Conservation (phyloP, 345 rosid species). For the Arabis hirsuta region DNA sequence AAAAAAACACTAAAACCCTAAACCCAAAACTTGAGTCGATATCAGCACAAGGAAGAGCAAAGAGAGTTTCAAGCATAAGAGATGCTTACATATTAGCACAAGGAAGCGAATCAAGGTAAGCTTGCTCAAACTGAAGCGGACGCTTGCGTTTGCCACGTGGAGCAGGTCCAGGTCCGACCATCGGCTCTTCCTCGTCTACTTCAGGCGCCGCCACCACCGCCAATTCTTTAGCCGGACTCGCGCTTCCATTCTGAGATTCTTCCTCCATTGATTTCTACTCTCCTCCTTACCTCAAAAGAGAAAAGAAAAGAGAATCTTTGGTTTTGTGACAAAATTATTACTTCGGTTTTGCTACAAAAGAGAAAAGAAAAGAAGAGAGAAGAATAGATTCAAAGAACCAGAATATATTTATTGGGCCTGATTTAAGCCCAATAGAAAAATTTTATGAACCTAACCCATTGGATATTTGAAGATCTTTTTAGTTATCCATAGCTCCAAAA, state of each 20-base stretch:
- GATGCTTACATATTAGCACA: constrained; percentile 74
- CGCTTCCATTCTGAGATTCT: constrained; percentile 49
- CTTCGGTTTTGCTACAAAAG: constrained; percentile 24
- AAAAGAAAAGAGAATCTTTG: not conserved
- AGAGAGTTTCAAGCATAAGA: not conserved
- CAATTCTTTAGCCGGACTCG: constrained; percentile 30
- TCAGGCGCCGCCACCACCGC: constrained; percentile 28
- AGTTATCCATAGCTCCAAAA: too few relatives aligned
- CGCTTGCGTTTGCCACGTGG: constrained; percentile 75
- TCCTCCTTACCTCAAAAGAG: constrained; percentile 6
- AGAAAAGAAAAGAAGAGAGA: not conserved
- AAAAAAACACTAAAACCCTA: constrained; percentile 26
- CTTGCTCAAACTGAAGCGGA: constrained; percentile 92
- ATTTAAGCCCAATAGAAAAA: not conserved
- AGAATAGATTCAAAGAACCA: not conserved
- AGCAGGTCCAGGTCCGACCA: constrained; percentile 84
- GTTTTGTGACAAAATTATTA: too few relatives aligned
- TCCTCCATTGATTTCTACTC: constrained; percentile 53
- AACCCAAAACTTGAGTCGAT: constrained; percentile 11
- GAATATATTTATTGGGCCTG: not conserved
- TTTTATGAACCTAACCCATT: not conserved
- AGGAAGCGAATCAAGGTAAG: constrained; percentile 86
- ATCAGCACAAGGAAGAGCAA: not conserved
- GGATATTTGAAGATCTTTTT: not conserved
- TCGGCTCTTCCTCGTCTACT: constrained; percentile 53